A percentile compares a stretch with the other conserved stretches of the same genome.
Conservation (phyloP, 371 early-diverging fungal species). For the Rhizopus arrhizus region DNA sequence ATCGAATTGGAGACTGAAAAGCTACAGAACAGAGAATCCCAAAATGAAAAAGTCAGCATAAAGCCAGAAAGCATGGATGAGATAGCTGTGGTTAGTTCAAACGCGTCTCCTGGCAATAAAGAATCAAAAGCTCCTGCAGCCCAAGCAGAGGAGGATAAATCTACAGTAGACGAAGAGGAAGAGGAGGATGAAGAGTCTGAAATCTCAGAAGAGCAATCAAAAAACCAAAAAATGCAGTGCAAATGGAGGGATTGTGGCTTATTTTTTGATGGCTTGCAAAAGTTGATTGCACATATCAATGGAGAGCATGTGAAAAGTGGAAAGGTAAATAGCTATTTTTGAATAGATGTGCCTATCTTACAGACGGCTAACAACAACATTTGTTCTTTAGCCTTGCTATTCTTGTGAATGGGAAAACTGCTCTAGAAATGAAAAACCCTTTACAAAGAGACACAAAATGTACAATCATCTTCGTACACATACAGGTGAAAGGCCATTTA, state of each 20-base stretch:
- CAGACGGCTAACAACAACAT: neutral
- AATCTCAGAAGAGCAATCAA: constrained; percentile 1
- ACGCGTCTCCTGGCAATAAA: constrained; percentile 4
- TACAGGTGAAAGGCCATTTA: constrained; percentile 80
- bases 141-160: constrained; percentile 22
- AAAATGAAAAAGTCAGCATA: neutral
- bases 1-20: constrained; percentile 25
- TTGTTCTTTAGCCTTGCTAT: constrained; percentile 62
- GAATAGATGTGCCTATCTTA: neutral
- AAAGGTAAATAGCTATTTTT: constrained; percentile 40
- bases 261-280: constrained; percentile 47
- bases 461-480: constrained; percentile 89
- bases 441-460: constrained; percentile 89
- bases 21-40: neutral
- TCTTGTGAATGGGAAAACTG: constrained; percentile 85
- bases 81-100: neutral
- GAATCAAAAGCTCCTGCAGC: constrained; percentile 1
- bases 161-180: constrained; percentile 29
- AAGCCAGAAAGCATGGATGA: constrained; percentile 21
- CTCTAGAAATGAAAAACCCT: constrained; percentile 73
- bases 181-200: constrained; percentile 26
- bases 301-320: constrained; percentile 69
- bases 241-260: constrained; percentile 62
- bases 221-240: constrained; percentile 37
- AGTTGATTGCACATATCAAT: constrained; percentile 61